Evolutionary conservation across 768 basidiomycete genomes (phyloP), one percentile per base, ranked within the genome.

Genomic region (Coprinopsis sp.): DNA sequence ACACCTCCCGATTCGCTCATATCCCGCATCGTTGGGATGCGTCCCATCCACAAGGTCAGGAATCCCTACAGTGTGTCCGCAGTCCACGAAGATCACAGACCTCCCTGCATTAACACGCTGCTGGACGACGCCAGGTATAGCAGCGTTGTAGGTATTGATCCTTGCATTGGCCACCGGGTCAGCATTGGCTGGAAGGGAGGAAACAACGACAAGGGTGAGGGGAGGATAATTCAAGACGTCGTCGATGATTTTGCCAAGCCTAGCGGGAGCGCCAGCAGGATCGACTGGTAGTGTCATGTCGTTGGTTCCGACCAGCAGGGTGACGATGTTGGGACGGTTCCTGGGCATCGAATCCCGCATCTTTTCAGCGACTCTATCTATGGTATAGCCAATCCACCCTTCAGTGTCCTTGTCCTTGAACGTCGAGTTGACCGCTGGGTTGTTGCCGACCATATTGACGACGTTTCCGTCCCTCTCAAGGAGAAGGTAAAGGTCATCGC

Each of bases 381-480:
- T 43, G 13, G 16, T 28, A 18, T 7, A 30, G 41, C 41, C 41
- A 14, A n/a, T 10, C 41, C 41, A 43, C 5, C 41, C 41, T 19
- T 43, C 41, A 23, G 38, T 40, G 24, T 40, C 38, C 22, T 40
- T 40, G 38, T 40, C 38, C 7, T 40, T 7, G 38, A 43, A 43
- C 25, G 41, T 43, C 12, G 41, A 43, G 12, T 19, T 14, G 6
- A 19, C 18, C 5, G 41, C 41, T 6, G 41, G 41, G 27, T 43
- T 43, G 41, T 43, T 43, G 27, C 41, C 41, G 25, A 43, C 41
- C 41, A 43, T 43, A 28, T 43, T 43, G 41, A 43, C 41, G 14
- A 19, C 18, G 28, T 43, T 43, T 27, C 41, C 41, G 41, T 43
- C 41, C 18, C 14, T 14, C n/a, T 27, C 41, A 11, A 43, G 41